Conservation (phyloP, 2,329 filamentous ascomycete species). For the Exutisphaerella laricina region DNA sequence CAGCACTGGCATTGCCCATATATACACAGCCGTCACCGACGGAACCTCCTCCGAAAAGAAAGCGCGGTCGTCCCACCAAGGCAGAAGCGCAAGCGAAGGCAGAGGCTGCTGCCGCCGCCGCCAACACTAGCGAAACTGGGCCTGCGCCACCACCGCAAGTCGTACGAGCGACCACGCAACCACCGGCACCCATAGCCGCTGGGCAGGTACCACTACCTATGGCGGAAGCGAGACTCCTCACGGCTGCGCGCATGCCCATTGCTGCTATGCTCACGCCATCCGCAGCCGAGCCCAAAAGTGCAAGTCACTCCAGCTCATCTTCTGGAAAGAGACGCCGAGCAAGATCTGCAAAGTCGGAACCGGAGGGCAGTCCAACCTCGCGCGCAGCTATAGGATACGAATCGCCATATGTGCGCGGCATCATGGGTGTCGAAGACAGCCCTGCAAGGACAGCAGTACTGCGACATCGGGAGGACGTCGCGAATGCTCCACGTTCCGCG, state of each 20-base stretch:
- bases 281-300: conserved; percentile 22
- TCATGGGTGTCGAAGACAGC: conserved; percentile 18
- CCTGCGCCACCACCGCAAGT: conserved; percentile 28
- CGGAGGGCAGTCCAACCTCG: conserved; percentile 13
- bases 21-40: conserved; percentile 22
- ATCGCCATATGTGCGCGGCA: conserved; percentile 23
- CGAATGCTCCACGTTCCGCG: conserved; percentile 12
- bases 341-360: conserved; percentile 23
- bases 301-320: conserved; percentile 28
- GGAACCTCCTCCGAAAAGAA: conserved; percentile 38
- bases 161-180: conserved; percentile 11
- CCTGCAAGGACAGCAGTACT: conserved; percentile 25
- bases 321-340: conserved; percentile 30
- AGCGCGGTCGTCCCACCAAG: conserved; percentile 45
- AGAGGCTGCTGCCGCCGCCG: conserved; percentile 33
- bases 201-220: conserved; percentile 1
- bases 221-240: conserved; percentile 9
- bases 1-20: conserved; percentile 23
- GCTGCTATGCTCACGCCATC: conserved; percentile 32
- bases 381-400: conserved; percentile 22
- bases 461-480: conserved; percentile 23
- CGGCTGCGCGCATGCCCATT: conserved; percentile 31
- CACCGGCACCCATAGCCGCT: conserved; percentile 7
- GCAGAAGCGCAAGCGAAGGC: conserved; percentile 43
- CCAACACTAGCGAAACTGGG: conserved; percentile 36